These are phyloP conservation scores for Elasticomyces elasticus DNA, from an alignment of 495 filamentous ascomycete species.

Conservation along the genomic window DNA sequence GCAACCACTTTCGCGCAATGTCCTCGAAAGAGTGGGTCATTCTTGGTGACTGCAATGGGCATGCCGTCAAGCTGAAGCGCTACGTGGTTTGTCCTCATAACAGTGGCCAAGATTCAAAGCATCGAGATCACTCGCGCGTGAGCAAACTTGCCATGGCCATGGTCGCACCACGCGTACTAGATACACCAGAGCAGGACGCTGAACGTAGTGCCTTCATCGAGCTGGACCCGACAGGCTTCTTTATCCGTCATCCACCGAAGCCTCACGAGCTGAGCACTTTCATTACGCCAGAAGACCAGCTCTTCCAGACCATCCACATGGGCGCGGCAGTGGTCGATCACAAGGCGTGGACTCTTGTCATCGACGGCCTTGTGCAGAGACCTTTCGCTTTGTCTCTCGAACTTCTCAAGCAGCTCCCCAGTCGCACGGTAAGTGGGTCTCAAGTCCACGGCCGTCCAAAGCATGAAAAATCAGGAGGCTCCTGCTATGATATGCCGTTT, in stretches of 20 bases:
- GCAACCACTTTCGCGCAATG: too few relatives aligned
- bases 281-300: constrained; percentile 2
- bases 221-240: constrained; percentile 1
- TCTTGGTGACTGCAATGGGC: too few relatives aligned
- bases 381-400: background rate
- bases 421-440: too few relatives aligned
- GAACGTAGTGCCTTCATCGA: constrained; percentile 2
- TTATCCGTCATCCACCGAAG: constrained; percentile 4
- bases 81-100: too few relatives aligned
- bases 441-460: too few relatives aligned
- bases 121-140: background rate
- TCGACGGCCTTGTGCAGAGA: background rate
- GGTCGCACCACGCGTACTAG: background rate
- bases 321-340: constrained; percentile 5
- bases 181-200: background rate
- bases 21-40: too few relatives aligned
- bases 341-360: background rate
- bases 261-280: constrained; percentile 4
- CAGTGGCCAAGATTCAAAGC: too few relatives aligned
- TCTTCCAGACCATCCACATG: constrained; percentile 13
- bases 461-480: too few relatives aligned
- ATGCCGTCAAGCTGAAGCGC: too few relatives aligned
- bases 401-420: background rate
- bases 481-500: too few relatives aligned
- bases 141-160: background rate